Conservation (phyloP, 139 green algal genomes). For the Pseudopediastrum boryanum region DNA sequence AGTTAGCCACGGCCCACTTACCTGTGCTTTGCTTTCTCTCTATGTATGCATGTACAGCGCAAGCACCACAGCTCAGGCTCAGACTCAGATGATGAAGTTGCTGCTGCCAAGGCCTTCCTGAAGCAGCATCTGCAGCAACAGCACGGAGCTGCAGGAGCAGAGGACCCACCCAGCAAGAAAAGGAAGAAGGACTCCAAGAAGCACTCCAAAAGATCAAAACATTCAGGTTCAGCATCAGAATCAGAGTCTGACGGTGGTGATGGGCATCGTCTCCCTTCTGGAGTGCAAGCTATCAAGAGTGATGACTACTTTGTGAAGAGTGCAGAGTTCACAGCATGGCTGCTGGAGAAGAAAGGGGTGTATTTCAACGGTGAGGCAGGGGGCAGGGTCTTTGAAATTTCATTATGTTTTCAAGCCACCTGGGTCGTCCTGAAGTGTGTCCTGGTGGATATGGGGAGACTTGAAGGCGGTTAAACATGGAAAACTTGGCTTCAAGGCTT, state of each 20-base stretch:
- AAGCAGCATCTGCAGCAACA: conserved; percentile 23
- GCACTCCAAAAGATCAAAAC: not conserved
- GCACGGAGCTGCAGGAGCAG: conserved; percentile 14
- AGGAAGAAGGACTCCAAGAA: conserved; percentile 1
- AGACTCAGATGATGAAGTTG: conserved; percentile 3
- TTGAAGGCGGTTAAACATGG: too few relatives aligned
- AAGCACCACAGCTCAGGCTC: not conserved
- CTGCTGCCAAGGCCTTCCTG: conserved; percentile 32
- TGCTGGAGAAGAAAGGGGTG: conserved; percentile 48
- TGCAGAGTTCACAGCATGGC: conserved; percentile 67
- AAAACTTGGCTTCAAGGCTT: too few relatives aligned
- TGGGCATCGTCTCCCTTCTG: conserved; percentile 1
- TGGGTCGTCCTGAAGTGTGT: too few relatives aligned
- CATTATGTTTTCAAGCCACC: too few relatives aligned
- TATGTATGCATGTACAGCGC: not conserved
- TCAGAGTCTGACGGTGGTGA: conserved; percentile 10
- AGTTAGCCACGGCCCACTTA: too few relatives aligned
- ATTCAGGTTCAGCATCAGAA: not conserved
- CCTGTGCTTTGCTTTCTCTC: not conserved
- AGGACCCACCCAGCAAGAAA: not conserved
- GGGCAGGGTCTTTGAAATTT: too few relatives aligned
- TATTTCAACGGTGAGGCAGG: conserved; percentile 57
- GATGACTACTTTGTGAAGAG: conserved; percentile 64
- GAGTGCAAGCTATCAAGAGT: not conserved
- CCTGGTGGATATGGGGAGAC: too few relatives aligned